Conservation (phyloP, 768 basidiomycete genomes). For the Exidia glandulosa region DNA sequence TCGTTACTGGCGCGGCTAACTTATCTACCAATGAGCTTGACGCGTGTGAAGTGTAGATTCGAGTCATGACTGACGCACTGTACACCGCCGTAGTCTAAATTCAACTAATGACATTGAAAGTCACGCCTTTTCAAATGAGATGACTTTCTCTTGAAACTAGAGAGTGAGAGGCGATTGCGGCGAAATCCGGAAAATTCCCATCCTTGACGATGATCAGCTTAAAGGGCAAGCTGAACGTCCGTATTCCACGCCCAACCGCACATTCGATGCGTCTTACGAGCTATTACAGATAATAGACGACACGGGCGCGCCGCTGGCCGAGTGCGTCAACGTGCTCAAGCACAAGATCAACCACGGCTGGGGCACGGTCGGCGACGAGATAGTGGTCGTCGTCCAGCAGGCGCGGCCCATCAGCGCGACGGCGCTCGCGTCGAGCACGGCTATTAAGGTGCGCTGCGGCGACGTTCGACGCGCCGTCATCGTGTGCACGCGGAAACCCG, state of each 20-base stretch:
- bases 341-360: conserved; percentile 93
- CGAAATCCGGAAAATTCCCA: no score
- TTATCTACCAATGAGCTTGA: no score
- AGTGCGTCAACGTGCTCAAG: conserved; percentile 94
- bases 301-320: conserved; percentile 86
- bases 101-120: no score
- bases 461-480: conserved; percentile 95
- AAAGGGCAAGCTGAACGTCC: conserved; percentile 80
- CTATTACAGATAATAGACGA: conserved; percentile 78
- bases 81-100: no score
- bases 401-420: conserved; percentile 55
- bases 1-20: no score
- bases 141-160: no score
- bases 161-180: no score
- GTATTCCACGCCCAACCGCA: conserved; percentile 16
- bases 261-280: not conserved
- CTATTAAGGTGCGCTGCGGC: conserved; percentile 83
- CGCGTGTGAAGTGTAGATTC: no score
- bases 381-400: conserved; percentile 88
- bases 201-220: conserved; percentile 99
- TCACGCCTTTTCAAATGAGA: no score
- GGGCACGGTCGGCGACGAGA: conserved; percentile 89
- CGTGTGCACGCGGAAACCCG: conserved; percentile 82
- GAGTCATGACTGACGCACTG: no score
- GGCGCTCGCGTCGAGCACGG: conserved; percentile 56